phyloP scores from a whole-genome alignment of 768 basidiomycete species.

The Boletus huronensis region DNA sequence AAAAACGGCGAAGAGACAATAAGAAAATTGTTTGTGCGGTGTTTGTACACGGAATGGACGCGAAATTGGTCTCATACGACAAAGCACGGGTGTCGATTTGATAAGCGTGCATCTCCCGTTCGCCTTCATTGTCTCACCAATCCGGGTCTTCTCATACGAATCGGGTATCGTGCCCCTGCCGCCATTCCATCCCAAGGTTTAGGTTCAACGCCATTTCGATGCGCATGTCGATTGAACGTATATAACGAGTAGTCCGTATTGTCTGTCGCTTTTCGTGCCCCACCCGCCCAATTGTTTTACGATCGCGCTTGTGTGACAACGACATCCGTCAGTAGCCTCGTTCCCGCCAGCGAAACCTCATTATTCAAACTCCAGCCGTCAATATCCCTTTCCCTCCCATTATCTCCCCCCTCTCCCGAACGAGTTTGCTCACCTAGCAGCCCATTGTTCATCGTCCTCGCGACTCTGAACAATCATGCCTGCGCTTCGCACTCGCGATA shows the following conservation, averaged over 20 bases:
- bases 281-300: constrained; percentile 63
- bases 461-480: constrained; percentile 57
- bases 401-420: constrained; percentile 30
- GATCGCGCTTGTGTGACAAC: constrained; percentile 46
- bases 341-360: constrained; percentile 44
- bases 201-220: constrained; percentile 38
- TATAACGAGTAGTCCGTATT: constrained; percentile 56
- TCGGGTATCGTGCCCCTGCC: constrained; percentile 19
- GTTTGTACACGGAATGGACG: constrained; percentile 41
- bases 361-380: constrained; percentile 32
- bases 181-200: constrained; percentile 21
- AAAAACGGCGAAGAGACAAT: constrained; percentile 43
- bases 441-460: constrained; percentile 29
- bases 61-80: constrained; percentile 32
- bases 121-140: constrained; percentile 35
- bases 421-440: constrained; percentile 35
- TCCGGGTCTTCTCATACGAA: constrained; percentile 23
- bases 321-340: constrained; percentile 43
- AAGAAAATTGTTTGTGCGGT: constrained; percentile 40
- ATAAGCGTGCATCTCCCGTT: constrained; percentile 28
- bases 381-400: constrained; percentile 25
- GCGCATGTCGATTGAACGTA: constrained; percentile 35
- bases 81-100: constrained; percentile 29
- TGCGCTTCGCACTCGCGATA: constrained; percentile 76
- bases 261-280: constrained; percentile 56